A percentile compares a stretch with the other conserved stretches of the same genome.
Conservation (phyloP, 805 yeast genomes). For the Zygoascus biomembranicola region DNA sequence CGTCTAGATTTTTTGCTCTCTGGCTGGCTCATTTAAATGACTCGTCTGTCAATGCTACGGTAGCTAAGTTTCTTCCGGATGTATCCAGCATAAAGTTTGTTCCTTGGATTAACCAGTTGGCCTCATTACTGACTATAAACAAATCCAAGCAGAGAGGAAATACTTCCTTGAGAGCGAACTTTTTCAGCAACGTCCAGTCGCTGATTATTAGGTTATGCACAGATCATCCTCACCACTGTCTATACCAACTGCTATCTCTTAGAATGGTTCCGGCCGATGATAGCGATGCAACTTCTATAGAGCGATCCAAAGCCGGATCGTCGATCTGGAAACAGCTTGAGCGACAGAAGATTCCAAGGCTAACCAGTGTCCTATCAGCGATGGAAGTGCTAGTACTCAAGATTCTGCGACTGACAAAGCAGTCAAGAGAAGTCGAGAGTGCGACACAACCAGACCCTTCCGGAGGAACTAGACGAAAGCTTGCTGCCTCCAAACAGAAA, state of each 20-base stretch:
- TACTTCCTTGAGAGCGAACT: slow-evolving; percentile 35
- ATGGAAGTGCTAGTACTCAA: background rate
- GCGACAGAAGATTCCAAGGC: slow-evolving; percentile 1
- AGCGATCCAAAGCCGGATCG: slow-evolving; percentile 9
- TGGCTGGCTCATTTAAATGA: slow-evolving; percentile 63
- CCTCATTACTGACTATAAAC: slow-evolving; percentile 49
- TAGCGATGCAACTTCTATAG: background rate
- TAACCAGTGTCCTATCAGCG: background rate
- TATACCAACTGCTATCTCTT: slow-evolving; percentile 37
- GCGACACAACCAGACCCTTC: background rate
- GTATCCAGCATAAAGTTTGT: slow-evolving; percentile 58
- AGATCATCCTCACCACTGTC: slow-evolving; percentile 64
- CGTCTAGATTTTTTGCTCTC: slow-evolving; percentile 71
- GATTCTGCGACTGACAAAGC: background rate
- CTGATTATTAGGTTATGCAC: slow-evolving; percentile 41
- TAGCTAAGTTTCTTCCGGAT: slow-evolving; percentile 31
- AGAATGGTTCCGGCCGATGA: slow-evolving; percentile 4
- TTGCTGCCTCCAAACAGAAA: background rate
- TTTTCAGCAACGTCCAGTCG: slow-evolving; percentile 46
- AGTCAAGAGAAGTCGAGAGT: background rate
- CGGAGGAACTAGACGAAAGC: background rate
- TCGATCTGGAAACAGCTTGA: slow-evolving; percentile 10
- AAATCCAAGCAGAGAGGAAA: slow-evolving; percentile 25
- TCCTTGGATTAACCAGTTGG: slow-evolving; percentile 76
- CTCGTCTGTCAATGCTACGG: slow-evolving; percentile 35